These are phyloP conservation scores for Tylopilus sp. DNA, from an alignment of 768 basidiomycete species.

Conservation along the genomic window DNA sequence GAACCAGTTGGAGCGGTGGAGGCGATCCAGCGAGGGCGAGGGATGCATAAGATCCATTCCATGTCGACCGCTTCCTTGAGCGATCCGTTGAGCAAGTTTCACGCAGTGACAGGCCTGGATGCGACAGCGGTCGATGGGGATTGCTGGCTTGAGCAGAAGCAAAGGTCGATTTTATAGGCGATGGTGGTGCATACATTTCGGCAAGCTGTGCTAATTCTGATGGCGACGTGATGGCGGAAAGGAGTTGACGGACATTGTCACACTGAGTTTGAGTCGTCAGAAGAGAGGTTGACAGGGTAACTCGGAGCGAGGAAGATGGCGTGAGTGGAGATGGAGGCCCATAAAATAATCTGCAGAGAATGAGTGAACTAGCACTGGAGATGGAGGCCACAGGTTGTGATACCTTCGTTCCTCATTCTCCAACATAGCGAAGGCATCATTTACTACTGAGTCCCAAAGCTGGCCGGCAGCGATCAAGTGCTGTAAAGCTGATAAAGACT, in stretches of 20 bases:
- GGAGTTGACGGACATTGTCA: slow-evolving; percentile 82
- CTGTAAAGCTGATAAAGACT: slow-evolving; percentile 66
- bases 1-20: slow-evolving; percentile 30
- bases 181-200: slow-evolving; percentile 87
- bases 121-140: slow-evolving; percentile 45
- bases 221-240: slow-evolving; percentile 69
- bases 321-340: slow-evolving; percentile 38
- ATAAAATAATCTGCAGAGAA: slow-evolving; percentile 32
- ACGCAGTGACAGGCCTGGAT: slow-evolving; percentile 30
- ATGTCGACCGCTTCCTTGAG: slow-evolving; percentile 61
- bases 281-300: slow-evolving; percentile 70
- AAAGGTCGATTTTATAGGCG: slow-evolving; percentile 39
- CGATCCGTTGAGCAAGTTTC: slow-evolving; percentile 18
- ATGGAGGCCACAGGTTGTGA: slow-evolving; percentile 11
- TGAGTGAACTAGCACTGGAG: neutral
- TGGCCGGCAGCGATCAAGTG: slow-evolving; percentile 65
- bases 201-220: slow-evolving; percentile 70
- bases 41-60: slow-evolving; percentile 66
- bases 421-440: slow-evolving; percentile 60
- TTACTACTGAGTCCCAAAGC: slow-evolving; percentile 71
- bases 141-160: slow-evolving; percentile 20
- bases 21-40: slow-evolving; percentile 48
- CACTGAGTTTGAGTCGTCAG: slow-evolving; percentile 76
- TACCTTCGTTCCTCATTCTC: slow-evolving; percentile 73
- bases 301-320: slow-evolving; percentile 43